Evolutionary conservation across 2,329 filamentous ascomycete genomes (phyloP), one percentile per base, ranked within the genome.

Genomic region (Fusarium multiceps): DNA sequence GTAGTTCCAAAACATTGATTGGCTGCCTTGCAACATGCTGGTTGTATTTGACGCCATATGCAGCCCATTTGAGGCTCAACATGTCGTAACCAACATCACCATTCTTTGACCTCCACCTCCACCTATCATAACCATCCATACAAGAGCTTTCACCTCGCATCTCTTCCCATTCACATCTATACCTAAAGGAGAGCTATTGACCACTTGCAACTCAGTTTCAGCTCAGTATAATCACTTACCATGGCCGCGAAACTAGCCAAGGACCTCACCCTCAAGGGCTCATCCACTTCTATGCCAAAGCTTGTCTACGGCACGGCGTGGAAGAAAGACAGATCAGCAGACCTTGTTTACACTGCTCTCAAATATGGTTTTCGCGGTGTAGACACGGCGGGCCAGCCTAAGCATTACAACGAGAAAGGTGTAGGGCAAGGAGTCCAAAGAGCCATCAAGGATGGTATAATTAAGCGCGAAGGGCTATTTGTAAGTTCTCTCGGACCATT

Each of bases 221-320:
- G 14, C n/a, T 10, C 14, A 48, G 32, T 30, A 28, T 12, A 13
- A 8, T 28, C 5, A 11, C 27, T 48, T 21, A 49, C 12, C 12
- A 66, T 72, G 66, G 55, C 55, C 21, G 58, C 46, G 32, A 75
- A 76, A 23, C 70, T 81, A 28, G 73, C 79, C 23, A 78, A 74
- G 42, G 78, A 80, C 41, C 66, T 82, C 30, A 73, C 73, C 23
- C 75, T 80, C 23, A 74, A 73, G 47, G 74, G 76, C 11, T 71
- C 71, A 47, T 69, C 76, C 27, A 78, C 78, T 43, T 76, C 73
- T 18, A 84, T 88, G 71, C 87, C 86, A 7, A 84, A 82, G 66
- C 81, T 90, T 30, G 74, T 96, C 67, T 96, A 96, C 78, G 93
- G 93, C 54, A 95, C 93, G 4, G 93, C 93, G n/a, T 95, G 93